Percentiles rank a stretch among this genome's conserved stretches.
Evolutionary conservation across 164 flowering plant species (phyloP).

Genomic region (Sextonia rubra): DNA sequence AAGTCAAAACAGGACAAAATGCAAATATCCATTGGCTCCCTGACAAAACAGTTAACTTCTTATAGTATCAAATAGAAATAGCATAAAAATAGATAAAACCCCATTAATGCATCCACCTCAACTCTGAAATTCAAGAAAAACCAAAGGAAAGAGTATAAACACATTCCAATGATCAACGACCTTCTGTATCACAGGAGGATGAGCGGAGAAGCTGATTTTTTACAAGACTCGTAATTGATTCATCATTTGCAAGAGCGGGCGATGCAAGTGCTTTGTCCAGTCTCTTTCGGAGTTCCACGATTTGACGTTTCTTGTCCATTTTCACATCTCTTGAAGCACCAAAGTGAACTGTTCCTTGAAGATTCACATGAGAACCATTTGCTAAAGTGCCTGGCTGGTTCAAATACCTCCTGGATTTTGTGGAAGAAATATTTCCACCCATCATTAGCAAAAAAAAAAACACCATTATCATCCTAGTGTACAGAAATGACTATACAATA

Average conservation of each 20-base stretch:
- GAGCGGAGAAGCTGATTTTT: slow-evolving; percentile 53
- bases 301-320: slow-evolving; percentile 46
- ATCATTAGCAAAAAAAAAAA: background rate
- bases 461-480: background rate
- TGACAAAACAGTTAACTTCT: background rate
- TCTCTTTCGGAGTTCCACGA: slow-evolving; percentile 53
- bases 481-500: background rate
- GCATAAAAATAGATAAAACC: background rate
- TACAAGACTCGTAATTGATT: slow-evolving; percentile 48
- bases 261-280: slow-evolving; percentile 71
- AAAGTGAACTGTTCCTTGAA: background rate
- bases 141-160: background rate
- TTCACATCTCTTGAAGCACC: slow-evolving; percentile 24
- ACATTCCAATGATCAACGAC: slow-evolving; percentile 21
- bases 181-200: slow-evolving; percentile 31
- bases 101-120: background rate
- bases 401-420: slow-evolving; percentile 4
- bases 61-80: background rate
- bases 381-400: background rate
- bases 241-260: slow-evolving; percentile 40
- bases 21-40: background rate
- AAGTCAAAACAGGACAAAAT: background rate
- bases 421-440: background rate
- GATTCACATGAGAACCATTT: slow-evolving; percentile 2
- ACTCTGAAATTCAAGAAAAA: background rate